Evolutionary conservation across 768 basidiomycete genomes (phyloP).

Genomic region (Boletellus ananas): DNA sequence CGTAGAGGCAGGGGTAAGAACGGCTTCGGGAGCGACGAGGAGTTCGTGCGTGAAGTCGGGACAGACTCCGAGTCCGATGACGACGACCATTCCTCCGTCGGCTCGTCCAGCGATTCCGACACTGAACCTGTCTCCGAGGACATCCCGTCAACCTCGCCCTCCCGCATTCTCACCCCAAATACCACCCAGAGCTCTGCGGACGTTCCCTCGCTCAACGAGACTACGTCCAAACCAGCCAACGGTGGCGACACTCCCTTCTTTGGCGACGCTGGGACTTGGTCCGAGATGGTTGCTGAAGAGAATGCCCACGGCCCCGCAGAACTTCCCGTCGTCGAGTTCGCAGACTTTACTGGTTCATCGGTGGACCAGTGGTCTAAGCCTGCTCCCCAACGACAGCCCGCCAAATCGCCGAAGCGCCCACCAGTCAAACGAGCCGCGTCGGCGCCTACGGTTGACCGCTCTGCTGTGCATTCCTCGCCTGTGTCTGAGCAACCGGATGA

Average conservation of each 20-base stretch:
- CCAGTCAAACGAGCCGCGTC: conserved; percentile 33
- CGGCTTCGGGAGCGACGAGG: conserved; percentile 70
- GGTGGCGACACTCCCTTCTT: conserved; percentile 48
- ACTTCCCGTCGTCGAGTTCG: conserved; percentile 79
- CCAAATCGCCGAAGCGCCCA: conserved; percentile 39
- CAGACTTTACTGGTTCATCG: conserved; percentile 45
- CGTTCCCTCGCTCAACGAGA: conserved; percentile 25
- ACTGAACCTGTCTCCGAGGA: conserved; percentile 69
- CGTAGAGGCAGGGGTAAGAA: conserved; percentile 61
- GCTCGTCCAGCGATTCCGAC: conserved; percentile 65
- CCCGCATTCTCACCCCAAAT: conserved; percentile 60
- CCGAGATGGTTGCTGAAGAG: conserved; percentile 82
- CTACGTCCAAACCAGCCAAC: conserved; percentile 24
- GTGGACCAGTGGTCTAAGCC: conserved; percentile 33
- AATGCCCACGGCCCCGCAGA: conserved; percentile 57
- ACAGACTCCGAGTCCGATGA: conserved; percentile 69
- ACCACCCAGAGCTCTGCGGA: conserved; percentile 60
- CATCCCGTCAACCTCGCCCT: conserved; percentile 45
- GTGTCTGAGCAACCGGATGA: conserved; percentile 13
- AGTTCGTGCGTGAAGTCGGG: conserved; percentile 65
- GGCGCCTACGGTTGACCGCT: conserved; percentile 30
- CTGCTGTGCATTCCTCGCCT: conserved; percentile 10
- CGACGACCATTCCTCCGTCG: conserved; percentile 54
- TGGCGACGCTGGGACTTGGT: conserved; percentile 59
- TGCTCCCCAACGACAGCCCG: conserved; percentile 37